phyloP scores from a whole-genome alignment of 1,139 yeast species.

The Taphrina pruni region DNA sequence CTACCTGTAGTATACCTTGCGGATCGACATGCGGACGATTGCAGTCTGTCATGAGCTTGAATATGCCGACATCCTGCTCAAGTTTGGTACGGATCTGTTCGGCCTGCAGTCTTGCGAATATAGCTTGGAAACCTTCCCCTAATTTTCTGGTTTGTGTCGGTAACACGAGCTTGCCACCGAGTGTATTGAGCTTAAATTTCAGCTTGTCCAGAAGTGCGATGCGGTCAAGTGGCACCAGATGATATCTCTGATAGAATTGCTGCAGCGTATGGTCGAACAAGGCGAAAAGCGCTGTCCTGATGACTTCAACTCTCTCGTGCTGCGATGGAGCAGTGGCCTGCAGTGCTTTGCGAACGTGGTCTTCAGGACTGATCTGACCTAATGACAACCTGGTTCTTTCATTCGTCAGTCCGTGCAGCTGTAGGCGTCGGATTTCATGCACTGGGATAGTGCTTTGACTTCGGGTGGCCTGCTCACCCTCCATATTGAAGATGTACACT shows the following conservation, averaged over 20 bases:
- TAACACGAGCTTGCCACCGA: conserved; percentile 5
- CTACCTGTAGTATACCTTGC: background rate
- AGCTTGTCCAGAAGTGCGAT: conserved; percentile 2
- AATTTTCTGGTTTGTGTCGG: background rate
- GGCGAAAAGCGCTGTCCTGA: background rate
- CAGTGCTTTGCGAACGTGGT: background rate
- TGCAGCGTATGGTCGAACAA: conserved; percentile 10
- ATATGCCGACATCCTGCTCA: background rate
- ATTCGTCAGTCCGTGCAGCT: conserved; percentile 10
- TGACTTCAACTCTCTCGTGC: background rate
- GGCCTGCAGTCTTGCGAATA: conserved; percentile 6
- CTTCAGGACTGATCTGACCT: conserved; percentile 17
- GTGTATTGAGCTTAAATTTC: conserved; percentile 2
- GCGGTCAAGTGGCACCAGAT: conserved; percentile 5
- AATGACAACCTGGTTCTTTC: conserved; percentile 5
- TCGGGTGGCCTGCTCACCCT: background rate
- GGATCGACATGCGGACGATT: background rate
- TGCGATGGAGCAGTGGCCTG: background rate
- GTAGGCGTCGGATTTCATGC: background rate
- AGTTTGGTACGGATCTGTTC: background rate
- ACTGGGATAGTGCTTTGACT: background rate
- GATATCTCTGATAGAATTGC: conserved; percentile 6
- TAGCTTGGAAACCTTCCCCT: background rate
- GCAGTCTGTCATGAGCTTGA: background rate
- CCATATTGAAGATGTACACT: conserved; percentile 2